Base-by-base conservation (phyloP, 2,329 filamentous ascomycete species). In the Talaromyces pinophilus region DNA sequence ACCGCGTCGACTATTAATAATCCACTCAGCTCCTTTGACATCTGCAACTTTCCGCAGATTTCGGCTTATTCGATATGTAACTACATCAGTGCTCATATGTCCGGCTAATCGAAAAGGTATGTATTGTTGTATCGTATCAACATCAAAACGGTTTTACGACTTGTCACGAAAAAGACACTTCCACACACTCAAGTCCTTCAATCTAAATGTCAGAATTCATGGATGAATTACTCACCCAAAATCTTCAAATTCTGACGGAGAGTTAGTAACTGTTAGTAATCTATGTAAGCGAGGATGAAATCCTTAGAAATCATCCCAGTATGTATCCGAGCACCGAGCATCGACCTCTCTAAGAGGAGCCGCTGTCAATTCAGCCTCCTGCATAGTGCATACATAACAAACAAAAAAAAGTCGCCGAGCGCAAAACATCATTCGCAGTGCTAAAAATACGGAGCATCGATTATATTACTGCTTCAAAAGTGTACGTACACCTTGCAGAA, bases 221-320 rank as follows among this genome's bases (percentile, higher is more conserved):
- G 1, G 19, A 22, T 22, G 19, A 48, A 22, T 48, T 8, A 22
- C 11, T 25, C 19, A 48, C 46, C 46, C 46, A 15, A 25, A 13
- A 25, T 25, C 10, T 48, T 48, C 11, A 48, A 48, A 15, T 7
- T 17, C 11, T 15, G 11, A 35, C 44, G 48, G 48, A 17, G 48
- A 28, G 13, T 52, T 28, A 52, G 25, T 25, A 25, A 25, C 2
- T 52, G 5, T 30, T 30, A 30, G 28, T 30, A 7, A 30, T 30
- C 22, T 50, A 6, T 25, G 10, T 28, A 28, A 52, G 48, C 48
- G 48, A 13, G 25, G 6, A 15, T 28, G 19, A 50, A 10, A n/a
- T 52, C 22, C 22, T 50, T 52, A 52, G 48, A 52, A 52, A 52
- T 52, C 48, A 28, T 52, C 22, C 22, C 48, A 52, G 13, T 52